Percentiles rank a stretch among this genome's conserved stretches.
phyloP scores from a whole-genome alignment of 2,329 filamentous ascomycete species.

The Cladosporium austrohemisphaericum region DNA sequence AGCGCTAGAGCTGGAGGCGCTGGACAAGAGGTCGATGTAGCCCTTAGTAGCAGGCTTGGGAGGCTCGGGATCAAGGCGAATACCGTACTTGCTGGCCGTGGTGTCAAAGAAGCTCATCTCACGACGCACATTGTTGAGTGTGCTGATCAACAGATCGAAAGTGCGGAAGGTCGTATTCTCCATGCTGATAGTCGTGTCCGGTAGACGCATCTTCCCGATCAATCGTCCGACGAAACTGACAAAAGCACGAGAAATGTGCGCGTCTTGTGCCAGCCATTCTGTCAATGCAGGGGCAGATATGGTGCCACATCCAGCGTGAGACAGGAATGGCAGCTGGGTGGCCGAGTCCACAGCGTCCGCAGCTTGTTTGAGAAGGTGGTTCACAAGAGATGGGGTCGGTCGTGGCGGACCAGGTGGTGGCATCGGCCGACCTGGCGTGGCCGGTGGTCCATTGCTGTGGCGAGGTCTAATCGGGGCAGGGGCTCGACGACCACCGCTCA shows the following conservation, averaged over 20 bases:
- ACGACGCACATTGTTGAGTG: constrained; percentile 62
- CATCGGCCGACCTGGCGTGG: constrained; percentile 26
- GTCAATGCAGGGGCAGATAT: constrained; percentile 55
- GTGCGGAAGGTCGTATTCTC: constrained; percentile 53
- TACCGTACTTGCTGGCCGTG: constrained; percentile 57
- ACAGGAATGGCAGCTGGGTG: constrained; percentile 65
- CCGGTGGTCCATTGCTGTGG: constrained; percentile 21
- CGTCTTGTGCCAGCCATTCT: constrained; percentile 68
- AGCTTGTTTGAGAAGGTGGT: constrained; percentile 53
- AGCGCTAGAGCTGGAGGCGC: constrained; percentile 48
- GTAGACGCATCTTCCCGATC: constrained; percentile 59
- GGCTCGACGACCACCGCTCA: constrained; percentile 18
- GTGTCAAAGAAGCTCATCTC: constrained; percentile 67
- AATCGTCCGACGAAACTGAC: constrained; percentile 64
- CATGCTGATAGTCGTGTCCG: constrained; percentile 42
- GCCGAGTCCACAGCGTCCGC: constrained; percentile 49
- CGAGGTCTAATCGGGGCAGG: constrained; percentile 17
- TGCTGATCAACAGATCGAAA: constrained; percentile 60
- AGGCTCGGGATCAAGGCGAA: constrained; percentile 47
- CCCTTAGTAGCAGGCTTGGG: constrained; percentile 50
- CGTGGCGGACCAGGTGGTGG: constrained; percentile 26
- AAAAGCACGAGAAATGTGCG: constrained; percentile 68
- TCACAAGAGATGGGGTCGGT: constrained; percentile 50
- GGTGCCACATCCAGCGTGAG: constrained; percentile 59
- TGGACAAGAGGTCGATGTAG: constrained; percentile 58